phyloP scores from a whole-genome alignment of 352 stramenopile species.

The Pythium brachiatum region DNA sequence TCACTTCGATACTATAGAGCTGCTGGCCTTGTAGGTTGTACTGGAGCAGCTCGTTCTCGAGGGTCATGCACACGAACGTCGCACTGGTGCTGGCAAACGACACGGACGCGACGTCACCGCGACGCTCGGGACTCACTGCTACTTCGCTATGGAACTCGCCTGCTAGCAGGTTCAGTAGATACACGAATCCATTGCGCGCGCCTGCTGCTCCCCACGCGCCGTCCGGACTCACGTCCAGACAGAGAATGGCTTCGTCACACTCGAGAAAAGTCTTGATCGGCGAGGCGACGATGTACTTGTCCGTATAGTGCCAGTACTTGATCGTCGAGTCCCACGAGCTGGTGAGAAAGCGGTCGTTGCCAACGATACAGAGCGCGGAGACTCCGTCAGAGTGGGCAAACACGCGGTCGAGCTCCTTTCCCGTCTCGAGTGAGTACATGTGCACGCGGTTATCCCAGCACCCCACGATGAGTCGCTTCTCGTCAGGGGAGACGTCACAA shows the following conservation, averaged over 20 bases:
- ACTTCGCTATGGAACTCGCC: constrained; percentile 31
- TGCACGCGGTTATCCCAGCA: constrained; percentile 77
- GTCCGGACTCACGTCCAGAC: constrained; percentile 60
- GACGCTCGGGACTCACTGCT: constrained; percentile 30
- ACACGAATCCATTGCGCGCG: constrained; percentile 53
- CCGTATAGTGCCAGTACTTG: constrained; percentile 73
- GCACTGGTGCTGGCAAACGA: constrained; percentile 49
- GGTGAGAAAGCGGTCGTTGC: constrained; percentile 51
- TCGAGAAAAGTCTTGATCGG: constrained; percentile 58
- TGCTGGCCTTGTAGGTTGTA: constrained; percentile 49
- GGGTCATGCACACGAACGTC: constrained; percentile 63
- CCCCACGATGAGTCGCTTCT: constrained; percentile 56
- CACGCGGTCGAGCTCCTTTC: constrained; percentile 55
- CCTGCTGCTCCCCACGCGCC: constrained; percentile 47
- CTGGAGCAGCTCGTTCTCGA: constrained; percentile 67
- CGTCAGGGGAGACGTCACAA: constrained; percentile 67
- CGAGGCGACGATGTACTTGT: constrained; percentile 42
- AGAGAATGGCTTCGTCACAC: constrained; percentile 64
- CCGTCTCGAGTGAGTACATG: constrained; percentile 65
- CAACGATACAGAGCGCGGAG: constrained; percentile 60
- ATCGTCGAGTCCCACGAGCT: constrained; percentile 77
- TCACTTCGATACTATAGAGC: constrained; percentile 49
- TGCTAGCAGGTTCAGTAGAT: constrained; percentile 43
- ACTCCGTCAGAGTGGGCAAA: constrained; percentile 68
- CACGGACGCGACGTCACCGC: constrained; percentile 49